A percentile compares a stretch with the other conserved stretches of the same genome.
Conservation (phyloP, 2,329 filamentous ascomycete genomes). For the Fusarium verrucosum region DNA sequence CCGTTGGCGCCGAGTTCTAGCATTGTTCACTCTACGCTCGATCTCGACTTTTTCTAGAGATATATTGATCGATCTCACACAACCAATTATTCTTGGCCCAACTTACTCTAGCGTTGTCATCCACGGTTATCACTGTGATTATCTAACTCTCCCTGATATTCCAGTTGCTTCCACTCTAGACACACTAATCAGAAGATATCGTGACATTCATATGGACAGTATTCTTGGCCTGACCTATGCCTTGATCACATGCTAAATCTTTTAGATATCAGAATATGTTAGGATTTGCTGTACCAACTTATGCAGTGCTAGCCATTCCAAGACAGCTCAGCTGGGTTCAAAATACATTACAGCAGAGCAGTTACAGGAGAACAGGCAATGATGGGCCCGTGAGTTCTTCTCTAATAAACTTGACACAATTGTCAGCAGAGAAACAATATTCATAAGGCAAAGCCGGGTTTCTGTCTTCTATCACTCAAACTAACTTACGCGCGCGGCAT, state of each 20-base stretch:
- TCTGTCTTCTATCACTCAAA: neutral
- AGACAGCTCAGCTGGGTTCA: conserved; percentile 10
- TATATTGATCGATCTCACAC: neutral
- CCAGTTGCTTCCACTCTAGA: no score
- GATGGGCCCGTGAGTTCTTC: neutral
- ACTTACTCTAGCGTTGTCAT: neutral
- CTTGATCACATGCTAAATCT: neutral
- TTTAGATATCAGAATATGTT: neutral
- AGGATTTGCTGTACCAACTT: conserved; percentile 4
- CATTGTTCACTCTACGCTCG: neutral
- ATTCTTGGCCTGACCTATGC: neutral
- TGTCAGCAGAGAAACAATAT: neutral
- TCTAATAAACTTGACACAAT: neutral
- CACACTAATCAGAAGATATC: neutral
- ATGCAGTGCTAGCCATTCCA: conserved; percentile 11
- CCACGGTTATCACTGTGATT: neutral
- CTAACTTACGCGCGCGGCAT: conserved; percentile 36
- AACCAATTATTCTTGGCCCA: neutral
- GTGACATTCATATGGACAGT: neutral
- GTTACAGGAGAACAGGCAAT: neutral
- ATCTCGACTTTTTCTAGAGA: neutral
- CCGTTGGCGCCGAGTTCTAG: neutral
- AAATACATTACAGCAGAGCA: neutral
- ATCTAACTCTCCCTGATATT: neutral
- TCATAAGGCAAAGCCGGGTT: neutral